Evolutionary conservation across 768 basidiomycete species (phyloP).

Genomic region (Lactifluus echinatus): DNA sequence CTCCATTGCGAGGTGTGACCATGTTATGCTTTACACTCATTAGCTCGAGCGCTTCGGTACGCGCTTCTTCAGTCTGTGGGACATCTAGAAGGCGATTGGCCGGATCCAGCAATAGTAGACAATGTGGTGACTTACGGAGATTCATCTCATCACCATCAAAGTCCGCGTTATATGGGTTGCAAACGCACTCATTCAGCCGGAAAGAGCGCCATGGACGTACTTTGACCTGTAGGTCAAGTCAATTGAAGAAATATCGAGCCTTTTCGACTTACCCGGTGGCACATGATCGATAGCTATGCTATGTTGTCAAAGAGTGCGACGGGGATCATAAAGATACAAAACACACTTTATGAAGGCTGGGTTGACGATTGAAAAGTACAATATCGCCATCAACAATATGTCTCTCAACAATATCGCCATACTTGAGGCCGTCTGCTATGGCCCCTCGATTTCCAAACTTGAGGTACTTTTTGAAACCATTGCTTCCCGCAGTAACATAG

Average conservation of each 20-base stretch:
- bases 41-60: conserved; percentile 92
- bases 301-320: neutral
- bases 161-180: conserved; percentile 98
- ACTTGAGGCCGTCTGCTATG: conserved; percentile 70
- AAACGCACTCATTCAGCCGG: conserved; percentile 97
- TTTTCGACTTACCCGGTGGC: conserved; percentile 62
- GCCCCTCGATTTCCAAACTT: conserved; percentile 76
- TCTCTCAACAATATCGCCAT: conserved; percentile 91
- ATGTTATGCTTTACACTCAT: conserved; percentile 97
- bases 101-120: neutral
- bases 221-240: conserved; percentile 48
- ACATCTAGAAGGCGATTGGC: conserved; percentile 53
- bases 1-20: conserved; percentile 96
- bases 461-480: conserved; percentile 77
- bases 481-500: conserved; percentile 76
- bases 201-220: conserved; percentile 96
- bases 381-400: conserved; percentile 95
- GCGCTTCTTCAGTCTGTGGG: conserved; percentile 96
- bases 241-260: neutral
- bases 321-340: conserved; percentile 5
- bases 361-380: conserved; percentile 96
- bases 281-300: conserved; percentile 92
- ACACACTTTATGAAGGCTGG: conserved; percentile 87
- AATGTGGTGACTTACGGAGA: conserved; percentile 55
- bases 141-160: conserved; percentile 99